Percentiles rank a stretch among this genome's conserved stretches.
These are phyloP conservation scores for Prunus padus DNA, from an alignment of 306 rosid genomes.

Conservation along the genomic window DNA sequence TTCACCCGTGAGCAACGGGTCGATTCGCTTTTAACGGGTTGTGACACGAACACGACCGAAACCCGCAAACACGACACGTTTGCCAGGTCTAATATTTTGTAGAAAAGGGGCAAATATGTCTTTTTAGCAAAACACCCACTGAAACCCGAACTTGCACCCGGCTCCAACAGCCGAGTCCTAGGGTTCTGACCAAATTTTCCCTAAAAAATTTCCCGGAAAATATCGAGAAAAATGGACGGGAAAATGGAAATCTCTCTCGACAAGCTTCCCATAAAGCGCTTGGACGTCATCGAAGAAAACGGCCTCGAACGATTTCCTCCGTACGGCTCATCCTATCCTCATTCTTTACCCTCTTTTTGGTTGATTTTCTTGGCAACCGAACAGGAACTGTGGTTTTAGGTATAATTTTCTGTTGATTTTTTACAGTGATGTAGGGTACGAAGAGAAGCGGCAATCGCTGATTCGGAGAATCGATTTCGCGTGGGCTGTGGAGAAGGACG, in stretches of 20 bases:
- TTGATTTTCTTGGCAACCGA: constrained; percentile 3
- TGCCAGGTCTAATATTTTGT: too few species aligned
- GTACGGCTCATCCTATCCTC: constrained; percentile 39
- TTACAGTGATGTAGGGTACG: constrained; percentile 72
- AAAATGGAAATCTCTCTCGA: constrained; percentile 63
- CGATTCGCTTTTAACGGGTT: too few species aligned
- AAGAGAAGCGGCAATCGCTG: constrained; percentile 69
- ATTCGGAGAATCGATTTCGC: constrained; percentile 86
- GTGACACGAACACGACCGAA: too few species aligned
- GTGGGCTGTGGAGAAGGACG: constrained; percentile 87
- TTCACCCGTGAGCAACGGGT: too few species aligned
- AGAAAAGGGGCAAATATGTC: not conserved
- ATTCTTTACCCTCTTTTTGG: not conserved
- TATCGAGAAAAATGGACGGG: constrained; percentile 46
- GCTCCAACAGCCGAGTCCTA: not conserved
- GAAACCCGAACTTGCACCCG: not conserved
- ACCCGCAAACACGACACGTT: too few species aligned
- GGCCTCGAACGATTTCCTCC: constrained; percentile 77
- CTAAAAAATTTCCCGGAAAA: constrained; percentile 23
- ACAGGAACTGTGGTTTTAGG: not conserved
- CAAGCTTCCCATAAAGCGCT: constrained; percentile 86
- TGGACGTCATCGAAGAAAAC: constrained; percentile 80
- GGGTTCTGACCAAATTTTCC: constrained; percentile 21
- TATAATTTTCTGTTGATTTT: not conserved
- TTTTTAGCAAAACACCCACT: not conserved